A percentile compares a stretch with the other conserved stretches of the same genome.
phyloP scores from a whole-genome alignment of 805 yeast species.

The Kuraishia hungarica region DNA sequence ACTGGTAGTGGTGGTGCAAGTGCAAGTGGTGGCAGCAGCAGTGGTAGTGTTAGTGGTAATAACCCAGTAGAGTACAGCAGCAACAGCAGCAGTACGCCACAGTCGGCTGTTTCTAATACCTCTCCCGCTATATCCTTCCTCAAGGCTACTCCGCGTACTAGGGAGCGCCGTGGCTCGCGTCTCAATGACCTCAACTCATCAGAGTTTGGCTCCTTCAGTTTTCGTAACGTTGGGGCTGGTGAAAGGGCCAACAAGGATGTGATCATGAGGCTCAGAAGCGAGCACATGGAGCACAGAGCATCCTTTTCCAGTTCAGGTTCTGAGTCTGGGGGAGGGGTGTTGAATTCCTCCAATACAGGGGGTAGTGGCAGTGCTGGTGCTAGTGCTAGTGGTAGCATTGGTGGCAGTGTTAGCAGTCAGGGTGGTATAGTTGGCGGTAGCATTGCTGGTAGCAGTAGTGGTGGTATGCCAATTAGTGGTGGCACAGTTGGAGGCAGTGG shows the following conservation, averaged over 20 bases:
- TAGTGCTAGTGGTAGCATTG: background rate
- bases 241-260: constrained; percentile 93
- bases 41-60: too few species aligned
- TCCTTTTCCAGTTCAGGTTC: constrained; percentile 35
- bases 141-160: constrained; percentile 41
- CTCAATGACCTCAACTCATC: constrained; percentile 54
- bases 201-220: constrained; percentile 90
- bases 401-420: background rate
- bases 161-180: constrained; percentile 69
- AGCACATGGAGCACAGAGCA: constrained; percentile 54
- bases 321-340: background rate
- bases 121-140: background rate
- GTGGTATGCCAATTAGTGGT: too few species aligned
- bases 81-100: constrained; percentile 15
- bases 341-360: background rate
- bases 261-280: constrained; percentile 76
- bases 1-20: too few species aligned
- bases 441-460: background rate
- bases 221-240: constrained; percentile 79
- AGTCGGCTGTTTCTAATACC: background rate
- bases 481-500: too few species aligned
- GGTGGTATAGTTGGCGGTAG: background rate
- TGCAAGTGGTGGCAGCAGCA: too few species aligned
- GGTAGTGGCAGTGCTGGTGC: background rate
- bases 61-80: constrained; percentile 14